Evolutionary conservation across 169 alveolate species (phyloP).

Genomic region (Cryptosporidium baileyi): DNA sequence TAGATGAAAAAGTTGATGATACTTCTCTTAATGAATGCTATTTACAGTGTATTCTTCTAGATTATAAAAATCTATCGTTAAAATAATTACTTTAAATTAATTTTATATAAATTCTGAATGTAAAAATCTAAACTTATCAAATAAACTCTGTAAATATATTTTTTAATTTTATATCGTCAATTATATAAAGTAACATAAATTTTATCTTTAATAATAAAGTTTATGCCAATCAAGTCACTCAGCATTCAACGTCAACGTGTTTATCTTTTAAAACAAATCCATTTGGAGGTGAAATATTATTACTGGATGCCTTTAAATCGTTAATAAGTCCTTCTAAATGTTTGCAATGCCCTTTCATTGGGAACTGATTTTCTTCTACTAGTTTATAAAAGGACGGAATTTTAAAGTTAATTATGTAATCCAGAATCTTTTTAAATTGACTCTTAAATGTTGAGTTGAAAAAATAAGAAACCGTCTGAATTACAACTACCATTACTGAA

Average conservation of each 20-base stretch:
- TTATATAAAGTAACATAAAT: too few species aligned
- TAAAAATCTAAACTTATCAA: too few species aligned
- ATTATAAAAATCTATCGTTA: constrained; percentile 47
- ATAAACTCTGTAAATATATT: too few species aligned
- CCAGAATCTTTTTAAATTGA: constrained; percentile 36
- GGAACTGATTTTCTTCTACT: constrained; percentile 18
- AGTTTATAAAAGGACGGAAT: constrained; percentile 6
- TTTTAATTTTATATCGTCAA: too few species aligned
- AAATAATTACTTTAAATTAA: too few species aligned
- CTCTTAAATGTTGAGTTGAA: constrained; percentile 8
- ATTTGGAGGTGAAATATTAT: constrained; percentile 28
- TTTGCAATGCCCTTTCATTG: constrained; percentile 49
- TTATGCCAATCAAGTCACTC: too few species aligned
- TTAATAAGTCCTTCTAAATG: constrained; percentile 22
- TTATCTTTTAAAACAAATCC: constrained; percentile 59
- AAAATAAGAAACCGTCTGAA: constrained; percentile 28
- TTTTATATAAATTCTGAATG: too few species aligned
- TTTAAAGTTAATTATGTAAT: constrained; percentile 26
- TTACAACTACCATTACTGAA: background rate
- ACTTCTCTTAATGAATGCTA: constrained; percentile 56
- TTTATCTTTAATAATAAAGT: too few species aligned
- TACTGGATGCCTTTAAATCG: constrained; percentile 1
- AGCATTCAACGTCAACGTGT: constrained; percentile 55
- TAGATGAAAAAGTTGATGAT: constrained; percentile 35
- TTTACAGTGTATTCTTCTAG: constrained; percentile 49